These are phyloP conservation scores for Solanum hybrid DNA, from an alignment of 305 asterid species.

Conservation along the genomic window DNA sequence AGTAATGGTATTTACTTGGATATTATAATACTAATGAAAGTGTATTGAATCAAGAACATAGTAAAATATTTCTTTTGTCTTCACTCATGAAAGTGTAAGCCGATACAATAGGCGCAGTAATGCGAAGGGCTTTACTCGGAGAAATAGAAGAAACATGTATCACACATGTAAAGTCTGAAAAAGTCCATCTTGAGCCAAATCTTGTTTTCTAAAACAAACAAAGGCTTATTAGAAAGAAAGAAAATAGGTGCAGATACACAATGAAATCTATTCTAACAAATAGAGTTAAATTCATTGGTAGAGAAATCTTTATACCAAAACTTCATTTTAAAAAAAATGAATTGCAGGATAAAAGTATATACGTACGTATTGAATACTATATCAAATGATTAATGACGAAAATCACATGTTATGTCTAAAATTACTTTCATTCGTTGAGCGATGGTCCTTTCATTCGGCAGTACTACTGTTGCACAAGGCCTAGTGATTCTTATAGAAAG, in stretches of 20 bases:
- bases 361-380: too few species aligned
- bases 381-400: too few species aligned
- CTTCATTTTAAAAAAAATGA: neutral
- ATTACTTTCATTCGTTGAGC: neutral
- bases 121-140: neutral
- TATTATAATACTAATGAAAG: neutral
- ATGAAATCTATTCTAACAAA: too few species aligned
- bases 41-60: neutral
- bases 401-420: too few species aligned
- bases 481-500: neutral
- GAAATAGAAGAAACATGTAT: too few species aligned
- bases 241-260: too few species aligned
- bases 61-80: neutral
- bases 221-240: neutral
- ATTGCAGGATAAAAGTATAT: neutral
- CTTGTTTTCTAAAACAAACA: neutral
- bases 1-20: neutral
- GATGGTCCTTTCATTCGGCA: too few species aligned
- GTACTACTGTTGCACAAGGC: neutral
- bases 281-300: neutral
- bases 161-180: neutral
- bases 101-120: neutral
- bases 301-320: too few species aligned
- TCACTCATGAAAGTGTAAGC: neutral
- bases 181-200: neutral